These are phyloP conservation scores for Scytalidium sp. DNA, from an alignment of 2,329 filamentous ascomycete genomes.

Conservation along the genomic window DNA sequence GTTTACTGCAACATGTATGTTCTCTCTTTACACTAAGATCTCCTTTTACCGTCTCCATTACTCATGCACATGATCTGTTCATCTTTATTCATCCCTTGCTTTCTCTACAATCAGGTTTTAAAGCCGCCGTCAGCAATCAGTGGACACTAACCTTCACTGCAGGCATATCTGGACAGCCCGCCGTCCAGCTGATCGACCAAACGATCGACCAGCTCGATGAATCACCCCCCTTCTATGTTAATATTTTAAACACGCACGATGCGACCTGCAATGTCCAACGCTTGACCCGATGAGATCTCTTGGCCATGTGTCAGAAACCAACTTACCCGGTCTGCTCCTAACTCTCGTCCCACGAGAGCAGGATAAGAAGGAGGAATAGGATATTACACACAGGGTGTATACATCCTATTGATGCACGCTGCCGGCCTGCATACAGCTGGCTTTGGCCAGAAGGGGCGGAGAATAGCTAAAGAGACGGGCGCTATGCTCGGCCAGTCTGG, in stretches of 20 bases:
- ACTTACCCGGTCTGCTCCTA: background rate
- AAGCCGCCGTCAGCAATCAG: too few species aligned
- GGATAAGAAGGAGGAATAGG: background rate
- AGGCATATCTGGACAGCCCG: slow-evolving; percentile 29
- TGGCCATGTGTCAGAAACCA: background rate
- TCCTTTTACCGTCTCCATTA: background rate
- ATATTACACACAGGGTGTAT: background rate
- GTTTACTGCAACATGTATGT: slow-evolving; percentile 77
- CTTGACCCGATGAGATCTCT: too few species aligned
- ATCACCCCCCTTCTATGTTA: background rate
- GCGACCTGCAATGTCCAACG: background rate
- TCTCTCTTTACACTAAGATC: slow-evolving; percentile 3
- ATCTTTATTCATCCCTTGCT: slow-evolving; percentile 3
- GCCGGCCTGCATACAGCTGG: background rate
- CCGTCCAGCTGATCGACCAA: slow-evolving; percentile 16
- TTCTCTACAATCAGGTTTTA: background rate
- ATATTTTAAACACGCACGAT: background rate
- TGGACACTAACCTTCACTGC: slow-evolving; percentile 5
- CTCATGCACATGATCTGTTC: background rate
- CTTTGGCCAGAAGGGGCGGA: background rate
- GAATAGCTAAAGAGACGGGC: background rate
- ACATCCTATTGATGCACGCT: background rate
- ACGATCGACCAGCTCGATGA: slow-evolving; percentile 1
- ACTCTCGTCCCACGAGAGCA: background rate
- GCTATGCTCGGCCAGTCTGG: too few species aligned